These are phyloP conservation scores for Dimocarpus longan DNA, from an alignment of 345 rosid species.

Conservation along the genomic window DNA sequence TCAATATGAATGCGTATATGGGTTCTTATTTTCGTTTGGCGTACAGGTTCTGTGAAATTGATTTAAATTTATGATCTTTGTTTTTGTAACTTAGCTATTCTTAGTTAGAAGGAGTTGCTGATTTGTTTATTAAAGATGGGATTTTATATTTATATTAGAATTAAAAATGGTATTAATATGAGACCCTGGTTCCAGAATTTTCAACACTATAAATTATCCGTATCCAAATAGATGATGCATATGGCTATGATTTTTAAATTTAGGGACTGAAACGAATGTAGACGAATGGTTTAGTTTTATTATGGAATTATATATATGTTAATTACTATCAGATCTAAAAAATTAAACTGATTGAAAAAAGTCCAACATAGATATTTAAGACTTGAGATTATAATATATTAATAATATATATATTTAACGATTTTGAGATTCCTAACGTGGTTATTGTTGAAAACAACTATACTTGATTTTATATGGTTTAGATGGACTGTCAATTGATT, in stretches of 20 bases:
- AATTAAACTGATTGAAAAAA: background rate
- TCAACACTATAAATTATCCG: no score
- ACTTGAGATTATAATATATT: no score
- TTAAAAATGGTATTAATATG: background rate
- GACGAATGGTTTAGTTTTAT: no score
- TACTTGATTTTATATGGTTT: background rate
- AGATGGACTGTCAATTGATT: background rate
- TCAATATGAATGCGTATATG: background rate
- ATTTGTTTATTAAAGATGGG: no score
- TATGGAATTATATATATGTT: background rate
- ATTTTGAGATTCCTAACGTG: background rate
- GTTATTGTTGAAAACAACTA: background rate
- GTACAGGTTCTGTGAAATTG: conserved; percentile 60
- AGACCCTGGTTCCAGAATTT: background rate
- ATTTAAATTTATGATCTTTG: no score
- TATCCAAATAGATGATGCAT: no score
- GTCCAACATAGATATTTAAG: no score
- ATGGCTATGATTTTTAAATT: background rate
- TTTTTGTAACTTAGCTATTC: no score
- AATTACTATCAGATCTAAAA: no score
- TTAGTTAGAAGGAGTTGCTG: background rate
- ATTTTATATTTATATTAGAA: no score
- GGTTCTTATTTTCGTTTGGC: background rate
- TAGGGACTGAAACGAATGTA: background rate
- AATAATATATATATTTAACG: no score